A percentile compares a stretch with the other conserved stretches of the same genome.
These are phyloP conservation scores for Ascochyta lentis DNA, from an alignment of 2,329 filamentous ascomycete genomes.

Conservation along the genomic window DNA sequence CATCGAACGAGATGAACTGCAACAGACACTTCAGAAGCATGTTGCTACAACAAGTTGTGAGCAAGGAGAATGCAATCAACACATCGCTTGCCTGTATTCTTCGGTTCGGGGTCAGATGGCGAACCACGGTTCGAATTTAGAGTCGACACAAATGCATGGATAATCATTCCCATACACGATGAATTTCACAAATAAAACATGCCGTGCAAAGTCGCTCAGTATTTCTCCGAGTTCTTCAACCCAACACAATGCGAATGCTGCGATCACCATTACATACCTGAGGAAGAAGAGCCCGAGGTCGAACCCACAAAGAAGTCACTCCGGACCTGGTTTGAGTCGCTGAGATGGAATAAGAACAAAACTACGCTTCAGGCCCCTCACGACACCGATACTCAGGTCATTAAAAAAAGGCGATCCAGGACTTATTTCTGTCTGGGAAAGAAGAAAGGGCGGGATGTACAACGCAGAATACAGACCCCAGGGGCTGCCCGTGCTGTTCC, in stretches of 20 bases:
- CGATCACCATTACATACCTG: neutral
- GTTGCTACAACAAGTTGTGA: no score
- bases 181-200: neutral
- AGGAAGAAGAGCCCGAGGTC: neutral
- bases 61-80: neutral
- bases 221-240: neutral
- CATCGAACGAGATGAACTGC: no score
- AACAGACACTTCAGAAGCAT: no score
- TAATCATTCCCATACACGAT: neutral
- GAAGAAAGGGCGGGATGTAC: neutral
- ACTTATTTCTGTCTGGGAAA: neutral
- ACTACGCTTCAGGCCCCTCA: neutral
- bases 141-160: neutral
- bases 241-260: conserved; percentile 6
- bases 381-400: neutral
- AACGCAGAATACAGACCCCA: neutral
- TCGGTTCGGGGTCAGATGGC: neutral
- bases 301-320: neutral
- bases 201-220: neutral
- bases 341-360: neutral
- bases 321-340: neutral
- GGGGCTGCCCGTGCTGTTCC: neutral
- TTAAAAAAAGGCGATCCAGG: neutral
- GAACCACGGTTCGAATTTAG: neutral
- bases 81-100: neutral